Conservation (phyloP, 352 stramenopile genomes). For the Pythium aquatile region DNA sequence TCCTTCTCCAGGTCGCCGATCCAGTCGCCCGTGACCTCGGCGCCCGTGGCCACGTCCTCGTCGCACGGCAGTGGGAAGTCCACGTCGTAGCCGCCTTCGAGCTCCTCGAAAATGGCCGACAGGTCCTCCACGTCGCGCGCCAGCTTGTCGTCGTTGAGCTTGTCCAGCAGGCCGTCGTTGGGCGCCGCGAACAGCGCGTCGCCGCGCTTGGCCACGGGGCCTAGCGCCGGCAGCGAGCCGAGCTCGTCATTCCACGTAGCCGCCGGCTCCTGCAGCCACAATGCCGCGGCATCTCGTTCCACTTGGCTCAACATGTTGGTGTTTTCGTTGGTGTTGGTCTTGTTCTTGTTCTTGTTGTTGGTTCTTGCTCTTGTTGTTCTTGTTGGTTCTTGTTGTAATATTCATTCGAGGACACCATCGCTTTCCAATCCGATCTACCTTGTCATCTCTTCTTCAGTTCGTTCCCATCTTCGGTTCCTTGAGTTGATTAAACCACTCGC, state of each 20-base stretch:
- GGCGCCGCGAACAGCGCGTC: constrained; percentile 18
- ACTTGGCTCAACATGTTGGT: constrained; percentile 60
- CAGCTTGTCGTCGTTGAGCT: constrained; percentile 70
- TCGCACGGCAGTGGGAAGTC: constrained; percentile 62
- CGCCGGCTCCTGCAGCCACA: constrained; percentile 54
- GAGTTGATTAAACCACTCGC: constrained; percentile 9
- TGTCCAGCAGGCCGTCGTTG: constrained; percentile 47
- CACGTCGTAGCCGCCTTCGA: constrained; percentile 43
- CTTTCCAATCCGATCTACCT: constrained; percentile 73
- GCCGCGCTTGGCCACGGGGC: constrained; percentile 21
- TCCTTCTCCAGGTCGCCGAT: constrained; percentile 68
- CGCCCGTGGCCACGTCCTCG: constrained; percentile 33
- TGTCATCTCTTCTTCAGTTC: constrained; percentile 66
- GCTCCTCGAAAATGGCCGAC: constrained; percentile 69
- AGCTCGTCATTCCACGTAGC: constrained; percentile 49
- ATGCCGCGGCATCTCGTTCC: constrained; percentile 42
- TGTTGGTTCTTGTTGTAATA: constrained; percentile 51
- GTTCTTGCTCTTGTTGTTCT: constrained; percentile 50
- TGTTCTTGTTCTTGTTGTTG: constrained; percentile 32
- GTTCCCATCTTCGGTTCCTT: constrained; percentile 30
- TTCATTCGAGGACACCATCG: constrained; percentile 79
- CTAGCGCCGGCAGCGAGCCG: constrained; percentile 31
- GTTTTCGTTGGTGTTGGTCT: constrained; percentile 35
- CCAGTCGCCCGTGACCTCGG: constrained; percentile 41
- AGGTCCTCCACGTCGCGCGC: constrained; percentile 75